Percentiles rank a stretch among this genome's conserved stretches.
Conservation (phyloP, 2,329 filamentous ascomycete species). For the Xylariaceae sp. region DNA sequence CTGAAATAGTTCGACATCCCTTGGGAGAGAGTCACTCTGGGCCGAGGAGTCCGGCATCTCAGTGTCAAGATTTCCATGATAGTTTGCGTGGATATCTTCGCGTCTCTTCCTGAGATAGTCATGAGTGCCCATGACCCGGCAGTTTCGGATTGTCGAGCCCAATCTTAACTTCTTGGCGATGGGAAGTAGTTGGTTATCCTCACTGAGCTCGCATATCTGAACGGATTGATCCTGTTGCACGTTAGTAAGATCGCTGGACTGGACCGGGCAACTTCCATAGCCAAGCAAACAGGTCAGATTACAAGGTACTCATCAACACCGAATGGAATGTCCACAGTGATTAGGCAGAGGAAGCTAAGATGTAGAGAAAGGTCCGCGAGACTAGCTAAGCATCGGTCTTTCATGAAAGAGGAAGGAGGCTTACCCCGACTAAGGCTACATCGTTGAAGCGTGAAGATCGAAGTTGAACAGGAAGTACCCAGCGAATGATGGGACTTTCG, state of each 20-base stretch:
- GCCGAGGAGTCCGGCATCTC: conserved; percentile 33
- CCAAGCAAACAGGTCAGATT: background rate
- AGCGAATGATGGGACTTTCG: conserved; percentile 67
- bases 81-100: conserved; percentile 13
- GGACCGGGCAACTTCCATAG: background rate
- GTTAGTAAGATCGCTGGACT: conserved; percentile 4
- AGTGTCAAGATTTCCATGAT: conserved; percentile 32
- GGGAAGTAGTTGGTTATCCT: conserved; percentile 65
- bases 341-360: background rate
- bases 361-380: background rate
- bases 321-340: no score
- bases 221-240: conserved; percentile 63
- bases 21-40: conserved; percentile 11
- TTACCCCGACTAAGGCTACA: conserved; percentile 76
- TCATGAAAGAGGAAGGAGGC: conserved; percentile 10
- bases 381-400: background rate
- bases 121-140: conserved; percentile 63
- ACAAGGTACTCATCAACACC: background rate
- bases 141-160: conserved; percentile 70
- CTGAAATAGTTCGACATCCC: conserved; percentile 48
- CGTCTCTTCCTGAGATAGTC: conserved; percentile 34
- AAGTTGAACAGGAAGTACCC: conserved; percentile 74
- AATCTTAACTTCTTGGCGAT: conserved; percentile 78
- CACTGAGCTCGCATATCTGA: conserved; percentile 69
- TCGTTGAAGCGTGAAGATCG: conserved; percentile 68